Evolutionary conservation across 805 yeast genomes (phyloP), one percentile per base, ranked within the genome.

Genomic region (Ogataea methylovora): DNA sequence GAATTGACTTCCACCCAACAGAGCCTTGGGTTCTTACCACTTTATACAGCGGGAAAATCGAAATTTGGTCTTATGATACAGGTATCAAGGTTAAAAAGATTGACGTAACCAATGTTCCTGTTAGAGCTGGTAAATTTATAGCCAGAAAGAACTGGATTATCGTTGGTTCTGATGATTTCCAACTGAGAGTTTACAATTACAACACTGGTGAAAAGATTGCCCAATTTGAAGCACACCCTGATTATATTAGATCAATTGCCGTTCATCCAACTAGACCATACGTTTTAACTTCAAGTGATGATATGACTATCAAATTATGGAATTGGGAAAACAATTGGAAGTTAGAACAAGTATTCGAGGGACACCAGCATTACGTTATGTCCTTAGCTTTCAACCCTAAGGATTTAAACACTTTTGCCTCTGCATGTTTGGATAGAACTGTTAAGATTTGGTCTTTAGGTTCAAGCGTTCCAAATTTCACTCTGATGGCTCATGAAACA

Each of bases 171-270:
- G 99, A 92, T 58, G 99, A 92, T 62, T 90, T 84, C 71, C 90
- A 84, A 55, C 67, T 92, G 38, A 78, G 98, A 52, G 94, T 92
- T 21, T 92, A 76, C 69, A 92, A 92, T 61, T 87, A 85, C 67
- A 86, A 86, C 62, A 92, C 98, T 14, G 88, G 94, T 38, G 98
- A 92, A 61, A 87, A 86, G 57, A 75, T 92, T 42, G 73, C 85
- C 25, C 97, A 88, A 62, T 92, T 90, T 54, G 98, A 92, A 65
- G 97, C 97, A 8, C 98, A 92, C 56, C 95, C 96, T 8, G 98
- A 92, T 61, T 92, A 92, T 60, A 84, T 92, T 52, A 79, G 98
- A 58, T 77, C 84, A 37, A 75, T 92, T 44, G 92, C 95, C 9
- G 94, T 90, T 27, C 98, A 92, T 61, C 97, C 97, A 28, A 71